Conservation (phyloP, 305 asterid species). For the Coffea humblotiana region DNA sequence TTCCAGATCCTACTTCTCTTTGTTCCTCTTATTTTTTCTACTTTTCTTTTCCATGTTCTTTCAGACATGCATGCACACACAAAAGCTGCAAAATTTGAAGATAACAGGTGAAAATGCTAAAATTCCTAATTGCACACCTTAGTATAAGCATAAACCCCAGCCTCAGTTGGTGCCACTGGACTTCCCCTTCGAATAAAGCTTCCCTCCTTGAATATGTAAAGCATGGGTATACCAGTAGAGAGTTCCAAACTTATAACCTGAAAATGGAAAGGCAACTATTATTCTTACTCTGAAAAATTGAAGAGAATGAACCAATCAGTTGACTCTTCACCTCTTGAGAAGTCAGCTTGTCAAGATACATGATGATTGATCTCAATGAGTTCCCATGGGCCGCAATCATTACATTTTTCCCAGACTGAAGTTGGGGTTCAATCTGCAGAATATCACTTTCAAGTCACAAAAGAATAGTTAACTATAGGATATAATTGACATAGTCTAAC, state of each 20-base stretch:
- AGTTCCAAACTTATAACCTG: slow-evolving; percentile 96
- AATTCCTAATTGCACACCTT: slow-evolving; percentile 46
- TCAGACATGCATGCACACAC: background rate
- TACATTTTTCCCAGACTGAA: slow-evolving; percentile 67
- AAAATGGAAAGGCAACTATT: slow-evolving; percentile 11
- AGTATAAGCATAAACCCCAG: slow-evolving; percentile 92
- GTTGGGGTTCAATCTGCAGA: slow-evolving; percentile 83
- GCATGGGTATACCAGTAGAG: slow-evolving; percentile 93
- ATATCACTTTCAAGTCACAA: slow-evolving; percentile 19
- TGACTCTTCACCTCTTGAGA: slow-evolving; percentile 74
- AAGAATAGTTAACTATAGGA: background rate
- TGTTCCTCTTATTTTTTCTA: too few relatives aligned
- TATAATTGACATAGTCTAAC: background rate
- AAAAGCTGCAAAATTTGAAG: background rate
- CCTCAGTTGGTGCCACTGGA: slow-evolving; percentile 82
- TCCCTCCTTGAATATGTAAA: slow-evolving; percentile 85
- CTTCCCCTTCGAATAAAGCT: slow-evolving; percentile 88
- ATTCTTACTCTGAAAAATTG: background rate
- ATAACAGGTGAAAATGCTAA: background rate
- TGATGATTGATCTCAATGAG: slow-evolving; percentile 92
- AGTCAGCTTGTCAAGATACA: slow-evolving; percentile 92
- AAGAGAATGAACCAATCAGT: slow-evolving; percentile 8
- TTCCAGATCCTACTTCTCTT: too few relatives aligned
- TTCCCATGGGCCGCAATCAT: slow-evolving; percentile 99
- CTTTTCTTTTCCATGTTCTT: background rate